Evolutionary conservation across 2,329 filamentous ascomycete genomes (phyloP), one percentile per base, ranked within the genome.

Genomic region (Penicillium italicum): DNA sequence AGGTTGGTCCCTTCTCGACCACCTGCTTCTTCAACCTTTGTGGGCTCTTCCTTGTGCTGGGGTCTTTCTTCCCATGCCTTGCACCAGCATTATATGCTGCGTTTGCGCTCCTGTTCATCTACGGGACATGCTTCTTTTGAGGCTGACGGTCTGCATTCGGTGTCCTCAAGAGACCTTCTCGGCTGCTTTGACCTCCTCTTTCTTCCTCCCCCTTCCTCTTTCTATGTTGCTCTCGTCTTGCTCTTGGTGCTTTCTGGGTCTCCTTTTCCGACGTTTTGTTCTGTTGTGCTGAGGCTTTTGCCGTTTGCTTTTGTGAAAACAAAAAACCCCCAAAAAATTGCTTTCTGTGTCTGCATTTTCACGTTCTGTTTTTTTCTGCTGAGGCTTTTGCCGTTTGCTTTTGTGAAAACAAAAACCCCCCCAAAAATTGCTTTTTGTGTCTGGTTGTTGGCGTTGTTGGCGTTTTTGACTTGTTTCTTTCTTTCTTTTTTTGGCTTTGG

Each of bases 371-470:
- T 24, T 47, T 20, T 14, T 47, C 22, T 28, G 34, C 16, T 24
- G 33, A 48, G 45, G 33, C 45, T 38, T 48, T 48, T 48, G 45
- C 45, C n/a, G 45, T 48, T 48, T 48, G 34, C 4, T 48, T 47
- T 36, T 36, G 30, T 22, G 37, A 40, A 24, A 40, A 40, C 18
- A 9, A 40, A 40, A 40, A 40, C 14, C 6, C 37, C 34, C n/a
- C 20, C 7, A 9, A 24, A 40, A 16, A 22, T 16, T 40, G 20
- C 37, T 24, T 38, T n/a, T 1, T 40, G 33, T 38, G 37, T 40
- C 14, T 24, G 22, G 11, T 30, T n/a, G 26, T 22, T 49, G 30
- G 5, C 8, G 18, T n/a, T 38, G 8, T 10, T 28, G 40, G 14
- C 16, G n/a, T 22, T 20, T 9, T 22, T 49, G 38, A 11, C 8